phyloP scores from a whole-genome alignment of 805 yeast species.

The Metschnikowia aberdeeniae region DNA sequence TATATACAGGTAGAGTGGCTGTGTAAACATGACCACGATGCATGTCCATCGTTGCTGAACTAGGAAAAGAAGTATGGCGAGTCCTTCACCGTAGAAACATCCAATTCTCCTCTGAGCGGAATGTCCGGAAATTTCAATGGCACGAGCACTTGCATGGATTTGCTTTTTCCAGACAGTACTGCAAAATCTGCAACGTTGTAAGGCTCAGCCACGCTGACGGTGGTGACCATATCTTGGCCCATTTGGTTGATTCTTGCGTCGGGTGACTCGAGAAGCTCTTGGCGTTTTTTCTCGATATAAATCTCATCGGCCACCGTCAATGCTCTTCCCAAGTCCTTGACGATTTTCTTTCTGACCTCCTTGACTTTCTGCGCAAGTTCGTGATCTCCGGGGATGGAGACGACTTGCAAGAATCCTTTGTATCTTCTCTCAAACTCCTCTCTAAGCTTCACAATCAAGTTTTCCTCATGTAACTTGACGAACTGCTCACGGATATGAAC shows the following conservation, averaged over 20 bases:
- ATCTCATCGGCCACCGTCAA: slow-evolving; percentile 72
- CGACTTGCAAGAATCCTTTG: slow-evolving; percentile 59
- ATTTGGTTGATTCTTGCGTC: slow-evolving; percentile 45
- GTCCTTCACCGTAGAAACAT: slow-evolving; percentile 64
- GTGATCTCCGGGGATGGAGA: slow-evolving; percentile 49
- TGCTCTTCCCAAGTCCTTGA: slow-evolving; percentile 48
- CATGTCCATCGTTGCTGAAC: not conserved
- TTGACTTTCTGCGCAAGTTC: slow-evolving; percentile 49
- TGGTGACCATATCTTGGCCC: slow-evolving; percentile 61
- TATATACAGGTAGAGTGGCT: slow-evolving; percentile 3
- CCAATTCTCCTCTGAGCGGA: slow-evolving; percentile 80
- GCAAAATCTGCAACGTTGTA: slow-evolving; percentile 24
- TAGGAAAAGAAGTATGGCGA: slow-evolving; percentile 75
- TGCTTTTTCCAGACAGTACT: slow-evolving; percentile 20
- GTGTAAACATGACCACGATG: not conserved
- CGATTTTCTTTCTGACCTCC: slow-evolving; percentile 46
- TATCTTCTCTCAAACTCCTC: slow-evolving; percentile 82
- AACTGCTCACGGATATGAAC: slow-evolving; percentile 69
- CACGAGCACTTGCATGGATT: slow-evolving; percentile 46
- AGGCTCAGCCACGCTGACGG: slow-evolving; percentile 54
- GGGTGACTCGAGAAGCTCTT: slow-evolving; percentile 47
- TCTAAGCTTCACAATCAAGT: slow-evolving; percentile 65
- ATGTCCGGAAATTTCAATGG: slow-evolving; percentile 70
- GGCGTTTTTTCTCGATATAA: slow-evolving; percentile 62
- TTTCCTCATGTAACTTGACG: slow-evolving; percentile 68